Conservation (phyloP, 768 basidiomycete species). For the Lanmaoa pseudosensibilis region DNA sequence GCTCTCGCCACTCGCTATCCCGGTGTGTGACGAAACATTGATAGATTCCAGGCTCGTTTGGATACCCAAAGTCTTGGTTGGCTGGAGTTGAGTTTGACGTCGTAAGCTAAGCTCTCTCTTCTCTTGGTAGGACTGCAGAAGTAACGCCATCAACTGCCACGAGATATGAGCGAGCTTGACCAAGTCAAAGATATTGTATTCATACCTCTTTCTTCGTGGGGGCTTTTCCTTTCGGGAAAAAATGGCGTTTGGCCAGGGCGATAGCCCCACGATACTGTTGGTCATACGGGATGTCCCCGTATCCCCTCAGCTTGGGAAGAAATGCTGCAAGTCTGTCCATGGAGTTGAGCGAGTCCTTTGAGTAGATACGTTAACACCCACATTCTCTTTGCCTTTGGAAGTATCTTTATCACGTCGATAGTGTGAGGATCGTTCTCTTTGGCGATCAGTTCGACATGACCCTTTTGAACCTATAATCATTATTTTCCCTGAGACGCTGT, state of each 20-base stretch:
- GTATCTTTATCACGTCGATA: conserved; percentile 26
- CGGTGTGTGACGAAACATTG: neutral
- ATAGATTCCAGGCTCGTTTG: conserved; percentile 21
- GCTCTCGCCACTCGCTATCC: neutral
- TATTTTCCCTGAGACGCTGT: neutral
- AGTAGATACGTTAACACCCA: conserved; percentile 7
- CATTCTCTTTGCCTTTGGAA: conserved; percentile 25
- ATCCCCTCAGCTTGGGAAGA: conserved; percentile 31
- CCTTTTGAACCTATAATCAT: conserved; percentile 25
- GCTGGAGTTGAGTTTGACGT: neutral
- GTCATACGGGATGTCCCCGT: conserved; percentile 28
- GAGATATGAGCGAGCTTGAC: neutral
- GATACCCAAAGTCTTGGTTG: conserved; percentile 17
- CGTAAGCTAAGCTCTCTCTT: conserved; percentile 11
- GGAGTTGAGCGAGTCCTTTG: neutral
- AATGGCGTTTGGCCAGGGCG: conserved; percentile 30
- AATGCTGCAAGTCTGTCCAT: conserved; percentile 25
- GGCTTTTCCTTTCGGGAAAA: conserved; percentile 23
- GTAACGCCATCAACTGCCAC: conserved; percentile 22
- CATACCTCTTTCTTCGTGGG: conserved; percentile 30
- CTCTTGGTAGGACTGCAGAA: conserved; percentile 28
- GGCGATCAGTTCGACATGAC: conserved; percentile 22
- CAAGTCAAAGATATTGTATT: neutral
- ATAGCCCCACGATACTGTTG: conserved; percentile 29
- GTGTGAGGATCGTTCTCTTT: conserved; percentile 12